A percentile compares a stretch with the other conserved stretches of the same genome.
phyloP scores from a whole-genome alignment of 1,284 basidiomycete species.

The Pseudozyma thailandica region DNA sequence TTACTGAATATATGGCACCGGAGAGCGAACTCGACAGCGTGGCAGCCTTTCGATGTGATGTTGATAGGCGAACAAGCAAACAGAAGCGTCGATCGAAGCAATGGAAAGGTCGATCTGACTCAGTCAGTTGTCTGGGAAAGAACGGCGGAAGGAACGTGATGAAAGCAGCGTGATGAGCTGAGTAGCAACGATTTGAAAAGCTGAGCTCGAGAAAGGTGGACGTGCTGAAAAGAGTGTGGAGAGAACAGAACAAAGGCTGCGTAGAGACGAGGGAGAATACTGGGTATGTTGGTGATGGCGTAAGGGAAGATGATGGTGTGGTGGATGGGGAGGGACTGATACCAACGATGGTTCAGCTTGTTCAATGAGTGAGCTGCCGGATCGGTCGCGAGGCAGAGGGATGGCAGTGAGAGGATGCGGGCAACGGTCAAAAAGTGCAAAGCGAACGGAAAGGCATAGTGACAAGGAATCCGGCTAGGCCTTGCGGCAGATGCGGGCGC shows the following conservation, averaged over 20 bases:
- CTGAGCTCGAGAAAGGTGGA: neutral
- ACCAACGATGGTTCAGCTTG: neutral
- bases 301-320: neutral
- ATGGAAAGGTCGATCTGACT: no score
- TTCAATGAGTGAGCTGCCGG: no score
- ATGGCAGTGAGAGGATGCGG: neutral
- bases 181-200: neutral
- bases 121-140: no score
- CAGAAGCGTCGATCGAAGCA: no score
- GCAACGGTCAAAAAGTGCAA: slow-evolving; percentile 4
- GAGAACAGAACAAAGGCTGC: neutral
- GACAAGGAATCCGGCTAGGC: neutral
- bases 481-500: neutral
- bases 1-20: no score
- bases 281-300: slow-evolving; percentile 10
- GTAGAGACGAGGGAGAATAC: no score
- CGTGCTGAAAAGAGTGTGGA: slow-evolving; percentile 3
- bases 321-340: slow-evolving; percentile 8
- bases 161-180: neutral
- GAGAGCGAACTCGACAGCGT: no score
- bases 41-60: no score
- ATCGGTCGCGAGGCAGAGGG: no score
- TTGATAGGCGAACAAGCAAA: no score
- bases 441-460: slow-evolving; percentile 7
- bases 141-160: neutral